Percentiles rank a stretch among this genome's conserved stretches.
phyloP scores from a whole-genome alignment of 768 basidiomycete species.

The Coprinellus micaceus region DNA sequence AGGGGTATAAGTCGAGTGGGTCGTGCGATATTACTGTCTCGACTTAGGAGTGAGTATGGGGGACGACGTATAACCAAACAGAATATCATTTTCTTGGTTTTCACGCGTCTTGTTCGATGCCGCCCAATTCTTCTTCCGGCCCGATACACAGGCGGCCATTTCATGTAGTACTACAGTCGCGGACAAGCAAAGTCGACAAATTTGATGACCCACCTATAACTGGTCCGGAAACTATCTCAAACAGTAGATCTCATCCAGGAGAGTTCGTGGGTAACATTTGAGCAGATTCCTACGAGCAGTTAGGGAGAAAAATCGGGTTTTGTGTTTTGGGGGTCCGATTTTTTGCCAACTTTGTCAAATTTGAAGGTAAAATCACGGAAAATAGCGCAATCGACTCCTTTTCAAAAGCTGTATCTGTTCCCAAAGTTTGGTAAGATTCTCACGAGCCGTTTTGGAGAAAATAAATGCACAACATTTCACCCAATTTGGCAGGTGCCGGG shows the following conservation, averaged over 20 bases:
- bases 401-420: background rate
- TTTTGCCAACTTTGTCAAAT: background rate
- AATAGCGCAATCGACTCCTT: background rate
- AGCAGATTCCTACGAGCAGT: background rate
- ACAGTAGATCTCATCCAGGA: background rate
- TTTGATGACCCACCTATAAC: background rate
- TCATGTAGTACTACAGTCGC: background rate
- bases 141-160: no score
- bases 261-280: background rate
- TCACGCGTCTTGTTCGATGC: no score
- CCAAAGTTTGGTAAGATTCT: background rate
- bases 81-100: no score
- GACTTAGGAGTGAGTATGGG: no score
- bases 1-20: constrained; percentile 41
- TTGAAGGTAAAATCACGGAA: background rate
- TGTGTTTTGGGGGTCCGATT: background rate
- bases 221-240: background rate
- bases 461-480: background rate
- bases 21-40: constrained; percentile 15
- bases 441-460: background rate
- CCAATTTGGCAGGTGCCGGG: background rate
- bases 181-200: no score
- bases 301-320: background rate
- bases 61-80: no score
- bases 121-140: no score